Base-by-base conservation (phyloP, 1,139 yeast species). In the Taiozyma sp. region DNA sequence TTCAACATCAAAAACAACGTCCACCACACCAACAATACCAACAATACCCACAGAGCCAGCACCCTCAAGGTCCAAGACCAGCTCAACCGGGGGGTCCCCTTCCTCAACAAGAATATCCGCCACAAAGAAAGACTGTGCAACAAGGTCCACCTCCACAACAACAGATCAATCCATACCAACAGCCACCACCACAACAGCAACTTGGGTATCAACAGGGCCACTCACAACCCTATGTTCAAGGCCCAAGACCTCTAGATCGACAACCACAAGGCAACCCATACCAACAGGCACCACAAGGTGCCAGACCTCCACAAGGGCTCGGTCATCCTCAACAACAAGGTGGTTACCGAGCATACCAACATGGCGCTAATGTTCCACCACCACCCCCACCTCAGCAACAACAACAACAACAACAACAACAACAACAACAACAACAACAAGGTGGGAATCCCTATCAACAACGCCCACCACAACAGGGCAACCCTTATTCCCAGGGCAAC, bases 401-500 rank as follows among this genome's bases (percentile, higher is more conserved):
- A 19, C 19, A 19, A 19, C 2, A 19, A 19, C 19, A 19, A 19
- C 19, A 19, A 19, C 19, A 19, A 19, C 19, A 19, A 19, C 19
- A 19, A 19, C 2, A 19, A 19, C 19, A 19, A 19, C 19, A 19
- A 19, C 19, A 19, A 19, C 19, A 19, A 19, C 19, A 19, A 19
- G 19, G 19, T 19, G 39, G 27, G 22, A 16, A 39, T 32, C 48
- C 30, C 8, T 48, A 38, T 41, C 51, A 45, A 42, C 44, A 24
- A 39, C 44, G 19, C 19, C 19, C 19, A 19, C 19, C 32, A 34
- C 44, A 32, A 6, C 49, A 59, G 41, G 60, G 55, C 1, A 57
- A 59, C 42, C 61, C 62, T 29, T 59, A 59, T 16, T 8, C 39
- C 4, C 60, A 59, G 41, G 59, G 54, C 1, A 57, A 59, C 42